phyloP scores from a whole-genome alignment of 169 alveolate species.

The Toxoplasma gondii region DNA sequence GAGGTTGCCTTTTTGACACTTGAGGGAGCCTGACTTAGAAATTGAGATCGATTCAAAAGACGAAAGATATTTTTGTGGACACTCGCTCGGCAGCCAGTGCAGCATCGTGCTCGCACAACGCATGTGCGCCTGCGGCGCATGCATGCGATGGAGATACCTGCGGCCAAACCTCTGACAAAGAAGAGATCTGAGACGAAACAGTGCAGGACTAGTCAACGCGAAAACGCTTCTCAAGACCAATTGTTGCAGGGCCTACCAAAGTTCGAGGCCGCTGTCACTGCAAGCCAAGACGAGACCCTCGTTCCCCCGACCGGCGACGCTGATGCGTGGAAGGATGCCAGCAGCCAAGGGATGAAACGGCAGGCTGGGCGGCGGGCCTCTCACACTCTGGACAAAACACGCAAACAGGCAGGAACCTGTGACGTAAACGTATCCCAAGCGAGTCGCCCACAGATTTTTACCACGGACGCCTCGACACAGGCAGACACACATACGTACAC shows the following conservation, averaged over 20 bases:
- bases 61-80: no score
- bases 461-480: neutral
- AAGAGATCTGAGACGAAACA: no score
- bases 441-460: neutral
- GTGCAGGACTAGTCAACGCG: no score
- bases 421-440: neutral
- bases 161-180: no score
- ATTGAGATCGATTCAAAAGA: no score
- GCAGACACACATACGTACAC: neutral
- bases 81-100: no score
- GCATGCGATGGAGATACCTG: no score
- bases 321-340: slow-evolving; percentile 15
- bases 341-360: neutral
- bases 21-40: no score
- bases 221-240: no score
- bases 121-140: no score
- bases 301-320: neutral
- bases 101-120: no score
- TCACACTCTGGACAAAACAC: neutral
- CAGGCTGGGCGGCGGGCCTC: neutral
- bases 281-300: neutral
- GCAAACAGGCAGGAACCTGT: neutral
- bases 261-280: slow-evolving; percentile 22
- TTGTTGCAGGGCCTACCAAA: neutral
- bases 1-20: no score